Base-by-base conservation (phyloP, 208 protist genomes). In the Herpetomonas tarakana region DNA sequence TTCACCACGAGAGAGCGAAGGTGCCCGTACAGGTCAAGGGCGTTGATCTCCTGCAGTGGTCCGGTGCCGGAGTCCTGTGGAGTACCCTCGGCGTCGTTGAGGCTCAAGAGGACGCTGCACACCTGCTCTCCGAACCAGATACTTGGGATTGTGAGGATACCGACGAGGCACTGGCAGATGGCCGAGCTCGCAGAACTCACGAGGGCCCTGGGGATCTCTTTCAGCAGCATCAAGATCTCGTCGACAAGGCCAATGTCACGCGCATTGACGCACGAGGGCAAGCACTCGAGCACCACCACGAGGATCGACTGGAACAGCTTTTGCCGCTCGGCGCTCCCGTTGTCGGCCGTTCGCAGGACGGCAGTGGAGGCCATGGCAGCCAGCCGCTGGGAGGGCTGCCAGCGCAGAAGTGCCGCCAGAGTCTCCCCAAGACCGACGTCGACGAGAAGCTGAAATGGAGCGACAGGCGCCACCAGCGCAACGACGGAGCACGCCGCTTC, bases 371-470 rank as follows among this genome's bases (percentile, higher is more conserved):
- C 46, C 4, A 56, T 41, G 14, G 69, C 49, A 7, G 72, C 60
- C 12, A 67, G 58, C 4, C 58, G 65, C 1, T 60, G 66, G 11
- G 62, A 30, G 28, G 72, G 66, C 9, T 21, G 54, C 72, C 72
- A 80, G 22, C 52, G 61, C n/a, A 75, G 28, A 26, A 80, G 51
- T 30, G 65, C 64, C 2, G 53, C 52, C 21, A 80, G 21, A 24
- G 68, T 58, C 22, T 62, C 72, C 1, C 47, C 59, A 18, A 80
- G n/a, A 21, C 63, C 63, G 18, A 75, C n/a, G 46, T 74, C 62
- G 55, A 39, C 58, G 68, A 65, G 73, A 54, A 60, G 21, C 1
- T 41, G 3, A 11, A 73, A 22, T 12, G 29, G 64, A 18, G 19
- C 19, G 16, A 18, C 19, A 6, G 44, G 44, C 16, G 44, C 44